Percentiles rank a stretch among this genome's conserved stretches.
phyloP scores from a whole-genome alignment of 169 alveolate genomes.

The Cyclospora cayetanensis region DNA sequence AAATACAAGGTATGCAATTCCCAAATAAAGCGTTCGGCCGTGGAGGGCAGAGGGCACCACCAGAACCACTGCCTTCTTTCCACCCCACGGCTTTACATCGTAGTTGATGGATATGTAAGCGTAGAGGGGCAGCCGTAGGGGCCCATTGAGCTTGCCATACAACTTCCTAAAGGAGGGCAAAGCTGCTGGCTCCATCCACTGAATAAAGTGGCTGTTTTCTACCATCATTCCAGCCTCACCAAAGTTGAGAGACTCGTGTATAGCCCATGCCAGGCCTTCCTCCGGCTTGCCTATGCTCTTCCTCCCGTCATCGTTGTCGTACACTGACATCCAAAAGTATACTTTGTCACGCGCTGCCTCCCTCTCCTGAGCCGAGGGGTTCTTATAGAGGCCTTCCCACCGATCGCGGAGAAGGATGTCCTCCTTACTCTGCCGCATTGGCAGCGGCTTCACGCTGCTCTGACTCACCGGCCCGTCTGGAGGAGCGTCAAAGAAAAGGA shows the following conservation, averaged over 20 bases:
- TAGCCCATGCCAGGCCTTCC: not conserved
- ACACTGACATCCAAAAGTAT: slow-evolving; percentile 66
- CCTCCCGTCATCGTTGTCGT: slow-evolving; percentile 34
- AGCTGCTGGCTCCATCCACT: slow-evolving; percentile 64
- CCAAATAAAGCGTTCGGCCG: slow-evolving; percentile 31
- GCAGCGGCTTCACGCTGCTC: not conserved
- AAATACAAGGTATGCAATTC: slow-evolving; percentile 31
- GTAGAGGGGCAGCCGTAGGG: slow-evolving; percentile 53
- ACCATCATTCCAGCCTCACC: slow-evolving; percentile 65
- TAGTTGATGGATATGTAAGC: slow-evolving; percentile 25
- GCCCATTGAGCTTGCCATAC: slow-evolving; percentile 67
- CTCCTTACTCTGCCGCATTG: not conserved
- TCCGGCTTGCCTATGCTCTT: not conserved
- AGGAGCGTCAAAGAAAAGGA: not conserved
- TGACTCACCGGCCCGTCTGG: not conserved
- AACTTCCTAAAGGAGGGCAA: slow-evolving; percentile 44
- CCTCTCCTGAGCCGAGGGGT: slow-evolving; percentile 22
- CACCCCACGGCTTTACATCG: slow-evolving; percentile 45
- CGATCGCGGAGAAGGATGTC: not conserved
- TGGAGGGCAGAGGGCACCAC: slow-evolving; percentile 17
- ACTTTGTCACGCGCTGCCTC: slow-evolving; percentile 34
- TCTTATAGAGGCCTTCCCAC: not conserved
- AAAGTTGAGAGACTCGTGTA: slow-evolving; percentile 43
- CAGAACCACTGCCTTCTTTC: slow-evolving; percentile 47
- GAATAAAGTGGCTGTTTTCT: slow-evolving; percentile 61